Percentiles rank a stretch among this genome's conserved stretches.
These are phyloP conservation scores for Pharnaceum exiguum DNA, from an alignment of 148 eudicot species.

Conservation along the genomic window DNA sequence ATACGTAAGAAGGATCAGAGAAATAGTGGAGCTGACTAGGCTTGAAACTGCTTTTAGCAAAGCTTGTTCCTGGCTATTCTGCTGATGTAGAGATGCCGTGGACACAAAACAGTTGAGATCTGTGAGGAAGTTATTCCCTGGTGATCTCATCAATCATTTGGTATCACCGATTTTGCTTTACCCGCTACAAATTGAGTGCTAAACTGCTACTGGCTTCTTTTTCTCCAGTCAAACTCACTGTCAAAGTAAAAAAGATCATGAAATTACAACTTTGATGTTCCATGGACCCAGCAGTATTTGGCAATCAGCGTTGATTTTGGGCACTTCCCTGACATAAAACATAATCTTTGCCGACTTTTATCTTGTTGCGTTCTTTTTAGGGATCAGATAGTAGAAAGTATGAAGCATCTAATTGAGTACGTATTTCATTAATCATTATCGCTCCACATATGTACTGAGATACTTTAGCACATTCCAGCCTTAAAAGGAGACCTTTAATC, in stretches of 20 bases:
- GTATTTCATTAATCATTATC: not conserved
- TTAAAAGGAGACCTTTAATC: conserved; percentile 12
- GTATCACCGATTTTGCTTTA: too few species aligned
- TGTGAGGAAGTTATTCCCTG: too few species aligned
- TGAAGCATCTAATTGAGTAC: not conserved
- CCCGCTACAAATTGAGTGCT: too few species aligned
- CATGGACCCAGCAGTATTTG: not conserved
- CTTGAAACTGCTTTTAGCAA: too few species aligned
- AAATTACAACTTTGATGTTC: not conserved
- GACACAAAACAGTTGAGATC: too few species aligned
- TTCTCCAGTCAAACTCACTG: conserved; percentile 1
- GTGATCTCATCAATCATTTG: too few species aligned
- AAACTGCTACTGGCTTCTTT: too few species aligned
- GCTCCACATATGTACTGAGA: not conserved
- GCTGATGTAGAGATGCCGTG: too few species aligned
- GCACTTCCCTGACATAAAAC: conserved; percentile 6
- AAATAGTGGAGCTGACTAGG: too few species aligned
- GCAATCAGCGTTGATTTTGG: conserved; percentile 26
- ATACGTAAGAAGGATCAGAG: too few species aligned
- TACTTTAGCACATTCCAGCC: not conserved
- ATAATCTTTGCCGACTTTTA: not conserved
- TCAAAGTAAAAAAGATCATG: conserved; percentile 7
- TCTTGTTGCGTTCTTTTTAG: not conserved
- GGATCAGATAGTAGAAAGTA: not conserved
- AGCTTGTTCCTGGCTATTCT: too few species aligned